Evolutionary conservation across 352 stramenopile genomes (phyloP).

Genomic region (Phytophthora tubulina): DNA sequence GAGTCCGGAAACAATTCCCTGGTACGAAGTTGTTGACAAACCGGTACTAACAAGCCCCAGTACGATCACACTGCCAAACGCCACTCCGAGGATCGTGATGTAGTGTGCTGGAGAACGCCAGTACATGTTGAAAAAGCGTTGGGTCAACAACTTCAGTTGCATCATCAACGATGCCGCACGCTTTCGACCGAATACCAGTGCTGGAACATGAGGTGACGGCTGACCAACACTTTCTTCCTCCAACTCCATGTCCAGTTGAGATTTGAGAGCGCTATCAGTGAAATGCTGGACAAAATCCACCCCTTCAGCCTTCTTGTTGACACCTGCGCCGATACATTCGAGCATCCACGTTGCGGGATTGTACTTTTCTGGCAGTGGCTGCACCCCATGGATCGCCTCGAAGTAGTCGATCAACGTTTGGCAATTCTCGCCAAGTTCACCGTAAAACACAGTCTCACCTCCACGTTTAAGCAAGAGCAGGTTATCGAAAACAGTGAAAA

Average conservation of each 20-base stretch:
- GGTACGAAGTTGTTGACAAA: slow-evolving; percentile 14
- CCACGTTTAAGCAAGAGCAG: slow-evolving; percentile 70
- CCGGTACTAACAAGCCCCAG: slow-evolving; percentile 5
- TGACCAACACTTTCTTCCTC: slow-evolving; percentile 9
- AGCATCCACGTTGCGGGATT: slow-evolving; percentile 90
- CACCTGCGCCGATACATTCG: slow-evolving; percentile 45
- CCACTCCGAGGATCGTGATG: slow-evolving; percentile 10
- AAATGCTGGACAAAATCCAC: slow-evolving; percentile 22
- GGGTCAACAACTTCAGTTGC: slow-evolving; percentile 13
- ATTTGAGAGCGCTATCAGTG: slow-evolving; percentile 10
- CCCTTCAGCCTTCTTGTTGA: slow-evolving; percentile 56
- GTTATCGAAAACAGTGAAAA: slow-evolving; percentile 84
- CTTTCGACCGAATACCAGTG: slow-evolving; percentile 20
- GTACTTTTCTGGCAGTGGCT: slow-evolving; percentile 37
- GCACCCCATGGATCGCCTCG: slow-evolving; percentile 30
- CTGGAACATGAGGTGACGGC: slow-evolving; percentile 8
- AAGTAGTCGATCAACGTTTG: slow-evolving; percentile 40
- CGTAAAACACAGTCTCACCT: slow-evolving; percentile 33
- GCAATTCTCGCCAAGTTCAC: slow-evolving; percentile 6
- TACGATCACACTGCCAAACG: not conserved
- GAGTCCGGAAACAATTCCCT: slow-evolving; percentile 11
- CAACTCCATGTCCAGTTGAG: not conserved
- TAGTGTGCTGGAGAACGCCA: slow-evolving; percentile 37
- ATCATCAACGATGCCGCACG: slow-evolving; percentile 15
- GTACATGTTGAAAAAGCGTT: slow-evolving; percentile 39